These are phyloP conservation scores for Hibiscus mutabilis DNA, from an alignment of 345 rosid genomes.

Conservation along the genomic window DNA sequence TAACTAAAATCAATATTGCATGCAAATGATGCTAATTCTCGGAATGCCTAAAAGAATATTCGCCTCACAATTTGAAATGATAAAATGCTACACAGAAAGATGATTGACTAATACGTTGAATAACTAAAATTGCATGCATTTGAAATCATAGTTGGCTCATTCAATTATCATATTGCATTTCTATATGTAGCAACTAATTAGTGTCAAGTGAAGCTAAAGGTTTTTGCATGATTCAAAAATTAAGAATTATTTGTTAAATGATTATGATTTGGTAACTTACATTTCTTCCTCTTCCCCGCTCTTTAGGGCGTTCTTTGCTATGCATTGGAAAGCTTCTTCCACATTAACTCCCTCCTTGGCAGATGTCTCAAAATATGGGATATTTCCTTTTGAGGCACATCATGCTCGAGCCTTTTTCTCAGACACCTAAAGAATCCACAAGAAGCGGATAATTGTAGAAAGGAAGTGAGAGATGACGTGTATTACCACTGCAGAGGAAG, in stretches of 20 bases:
- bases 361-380: conserved; percentile 96
- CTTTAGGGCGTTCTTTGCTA: conserved; percentile 87
- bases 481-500: neutral
- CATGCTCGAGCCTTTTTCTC: conserved; percentile 92
- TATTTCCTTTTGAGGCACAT: conserved; percentile 98
- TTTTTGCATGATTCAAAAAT: neutral
- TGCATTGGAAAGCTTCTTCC: conserved; percentile 95
- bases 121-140: neutral
- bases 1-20: no score
- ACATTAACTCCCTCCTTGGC: conserved; percentile 96
- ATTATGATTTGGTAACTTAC: conserved; percentile 41
- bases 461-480: neutral
- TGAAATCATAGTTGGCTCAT: neutral
- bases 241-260: neutral
- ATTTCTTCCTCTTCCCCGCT: conserved; percentile 94
- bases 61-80: neutral
- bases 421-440: conserved; percentile 50
- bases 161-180: neutral
- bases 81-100: neutral
- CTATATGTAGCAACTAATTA: neutral
- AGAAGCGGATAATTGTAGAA: conserved; percentile 1
- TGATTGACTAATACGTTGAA: neutral
- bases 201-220: neutral
- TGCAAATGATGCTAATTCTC: no score
- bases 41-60: no score